Conservation (phyloP, 2,329 filamentous ascomycete species). For the Penicillium sp. region DNA sequence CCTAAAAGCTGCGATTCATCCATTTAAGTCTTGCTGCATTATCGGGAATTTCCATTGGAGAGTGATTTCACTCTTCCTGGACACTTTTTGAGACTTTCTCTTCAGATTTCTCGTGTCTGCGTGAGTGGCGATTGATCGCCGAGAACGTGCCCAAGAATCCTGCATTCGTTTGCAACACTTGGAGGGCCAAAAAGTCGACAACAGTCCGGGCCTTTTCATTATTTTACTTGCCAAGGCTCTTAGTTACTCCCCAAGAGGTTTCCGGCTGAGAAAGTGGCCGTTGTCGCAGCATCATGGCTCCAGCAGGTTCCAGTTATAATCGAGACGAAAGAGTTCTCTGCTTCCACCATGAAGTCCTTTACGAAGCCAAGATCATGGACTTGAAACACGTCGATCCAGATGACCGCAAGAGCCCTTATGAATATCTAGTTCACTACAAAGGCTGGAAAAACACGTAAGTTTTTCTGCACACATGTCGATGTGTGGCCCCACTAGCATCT, state of each 20-base stretch:
- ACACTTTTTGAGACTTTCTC: background rate
- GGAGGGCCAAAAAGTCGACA: background rate
- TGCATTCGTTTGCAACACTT: background rate
- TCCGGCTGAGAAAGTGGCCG: constrained; percentile 2
- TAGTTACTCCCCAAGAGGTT: background rate
- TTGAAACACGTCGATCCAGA: constrained; percentile 58
- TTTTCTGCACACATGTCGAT: background rate
- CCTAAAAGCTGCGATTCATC: background rate
- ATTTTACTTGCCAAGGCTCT: background rate
- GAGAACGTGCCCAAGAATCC: background rate
- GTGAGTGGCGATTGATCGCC: background rate
- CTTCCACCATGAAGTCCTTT: constrained; percentile 95
- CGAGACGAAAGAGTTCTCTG: constrained; percentile 92
- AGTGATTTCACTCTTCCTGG: background rate
- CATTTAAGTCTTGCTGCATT: background rate
- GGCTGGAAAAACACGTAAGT: constrained; percentile 96
- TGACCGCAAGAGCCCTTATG: constrained; percentile 69
- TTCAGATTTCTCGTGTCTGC: background rate
- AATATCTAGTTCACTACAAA: constrained; percentile 97
- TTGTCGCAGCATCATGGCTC: constrained; percentile 56
- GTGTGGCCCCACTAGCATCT: background rate
- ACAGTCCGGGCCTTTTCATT: background rate
- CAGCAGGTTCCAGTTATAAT: constrained; percentile 53
- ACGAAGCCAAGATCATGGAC: constrained; percentile 94
- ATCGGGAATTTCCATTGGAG: background rate